phyloP scores from a whole-genome alignment of 306 rosid species.

The Astragalus membranaceus region DNA sequence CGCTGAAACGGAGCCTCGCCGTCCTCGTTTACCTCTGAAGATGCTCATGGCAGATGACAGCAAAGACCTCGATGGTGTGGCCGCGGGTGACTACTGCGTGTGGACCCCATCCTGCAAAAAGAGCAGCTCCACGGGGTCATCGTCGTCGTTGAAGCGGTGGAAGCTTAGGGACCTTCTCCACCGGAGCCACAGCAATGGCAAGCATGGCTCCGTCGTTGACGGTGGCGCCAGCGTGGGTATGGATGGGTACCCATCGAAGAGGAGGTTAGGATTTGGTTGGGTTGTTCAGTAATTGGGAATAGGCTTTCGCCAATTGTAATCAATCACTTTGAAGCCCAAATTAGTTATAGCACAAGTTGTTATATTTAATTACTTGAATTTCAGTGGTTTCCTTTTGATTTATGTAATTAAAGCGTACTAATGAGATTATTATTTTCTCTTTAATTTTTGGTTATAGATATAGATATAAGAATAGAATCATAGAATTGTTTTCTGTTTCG shows the following conservation, averaged over 20 bases:
- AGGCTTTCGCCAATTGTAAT: conserved; percentile 38
- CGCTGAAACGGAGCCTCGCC: background rate
- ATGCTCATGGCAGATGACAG: conserved; percentile 37
- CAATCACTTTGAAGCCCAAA: conserved; percentile 31
- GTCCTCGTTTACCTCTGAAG: conserved; percentile 51
- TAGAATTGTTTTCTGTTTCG: background rate
- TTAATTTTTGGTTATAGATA: background rate
- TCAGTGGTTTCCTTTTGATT: too few species aligned
- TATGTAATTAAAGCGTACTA: background rate
- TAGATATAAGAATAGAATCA: too few species aligned
- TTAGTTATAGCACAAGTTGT: background rate
- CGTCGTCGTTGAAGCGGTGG: conserved; percentile 64
- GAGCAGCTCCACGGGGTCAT: conserved; percentile 40
- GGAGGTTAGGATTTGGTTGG: conserved; percentile 45
- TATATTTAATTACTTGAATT: too few species aligned
- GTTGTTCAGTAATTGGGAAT: conserved; percentile 38
- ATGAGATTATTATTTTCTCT: background rate
- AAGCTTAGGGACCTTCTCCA: conserved; percentile 48
- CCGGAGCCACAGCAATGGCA: conserved; percentile 45
- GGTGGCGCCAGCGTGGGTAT: background rate
- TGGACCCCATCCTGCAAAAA: conserved; percentile 66
- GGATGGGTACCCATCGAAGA: conserved; percentile 24
- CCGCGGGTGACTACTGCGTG: conserved; percentile 50
- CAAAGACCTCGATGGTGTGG: conserved; percentile 39
- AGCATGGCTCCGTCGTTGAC: background rate